Base-by-base conservation (phyloP, 2,329 filamentous ascomycete genomes). In the Xylaria sp. region DNA sequence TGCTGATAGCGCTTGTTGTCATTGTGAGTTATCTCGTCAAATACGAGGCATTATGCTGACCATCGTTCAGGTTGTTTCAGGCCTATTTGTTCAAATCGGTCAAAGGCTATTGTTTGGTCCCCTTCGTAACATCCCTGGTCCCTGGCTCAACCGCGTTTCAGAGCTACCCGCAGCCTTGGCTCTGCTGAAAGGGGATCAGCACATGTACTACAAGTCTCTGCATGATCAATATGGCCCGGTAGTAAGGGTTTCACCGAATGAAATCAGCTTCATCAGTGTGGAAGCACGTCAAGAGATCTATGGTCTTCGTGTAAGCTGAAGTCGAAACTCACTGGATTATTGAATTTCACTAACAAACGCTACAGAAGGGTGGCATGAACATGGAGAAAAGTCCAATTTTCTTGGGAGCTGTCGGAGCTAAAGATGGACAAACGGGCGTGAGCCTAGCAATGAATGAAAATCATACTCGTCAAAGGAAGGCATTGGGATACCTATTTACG, bases 281-380 rank as follows among this genome's bases (percentile, higher is more conserved):
- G 64, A 73, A n/a, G 76, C 76, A 1, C 74, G 75, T 58, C 73
- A 78, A 21, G 75, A 76, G n/a, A 78, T 78, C 4, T 77, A 77
- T 25, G 73, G 76, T 0, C 60, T 73, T 57, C 71, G 72, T 8
- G 76, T 77, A 67, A 42, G 74, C 61, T 12, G 3, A 2, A 5
- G 16, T 9, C 0, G 9, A 8, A 25, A 1, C 13, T 6, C 18
- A 35, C 27, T 10, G 13, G 2, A 18, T 18, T 6, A 37, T 12
- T 5, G 13, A 13, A 57, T 5, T 27, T 21, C 12, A 18, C 60
- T 67, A 1, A 27, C 44, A 4, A n/a, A 32, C 0, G 2, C n/a
- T 35, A 47, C 57, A 74, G 68, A 72, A 66, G 35, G 64, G 65
- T 1, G 71, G 68, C 13, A 69, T 76, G 13, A 37, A 60, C 61